Conservation (phyloP, 2,329 filamentous ascomycete species). For the Colletotrichum sp. region DNA sequence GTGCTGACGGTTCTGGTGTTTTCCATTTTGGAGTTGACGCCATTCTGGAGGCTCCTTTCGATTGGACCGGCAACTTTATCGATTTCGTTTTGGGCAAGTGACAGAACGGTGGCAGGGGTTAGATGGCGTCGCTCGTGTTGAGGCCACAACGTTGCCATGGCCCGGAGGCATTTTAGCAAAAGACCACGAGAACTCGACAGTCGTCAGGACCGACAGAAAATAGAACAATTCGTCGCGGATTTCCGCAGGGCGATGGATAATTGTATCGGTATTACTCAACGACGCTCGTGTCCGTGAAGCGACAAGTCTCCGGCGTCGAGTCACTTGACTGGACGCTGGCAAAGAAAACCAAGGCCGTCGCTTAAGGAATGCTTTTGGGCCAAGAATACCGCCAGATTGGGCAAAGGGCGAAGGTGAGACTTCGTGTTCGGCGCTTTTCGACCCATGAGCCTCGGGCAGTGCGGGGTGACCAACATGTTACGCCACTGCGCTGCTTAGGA, state of each 20-base stretch:
- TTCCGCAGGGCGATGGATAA: not conserved
- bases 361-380: not conserved
- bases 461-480: not conserved
- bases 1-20: not conserved
- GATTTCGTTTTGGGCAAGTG: conserved; percentile 16
- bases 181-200: not conserved
- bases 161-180: not conserved
- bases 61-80: conserved; percentile 18
- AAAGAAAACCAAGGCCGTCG: not conserved
- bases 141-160: not conserved
- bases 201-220: not conserved
- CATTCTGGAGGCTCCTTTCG: not conserved
- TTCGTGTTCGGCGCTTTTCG: conserved; percentile 5
- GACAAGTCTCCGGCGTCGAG: not conserved
- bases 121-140: conserved; percentile 1
- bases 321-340: not conserved
- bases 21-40: not conserved
- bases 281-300: not conserved
- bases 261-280: not conserved
- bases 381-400: not conserved
- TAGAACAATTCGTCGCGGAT: not conserved
- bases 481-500: not conserved
- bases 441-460: not conserved
- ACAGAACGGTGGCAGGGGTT: not conserved
- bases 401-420: not conserved